Percentiles rank a stretch among this genome's conserved stretches.
phyloP scores from a whole-genome alignment of 148 eudicot species.

The Suaeda aralocaspica region DNA sequence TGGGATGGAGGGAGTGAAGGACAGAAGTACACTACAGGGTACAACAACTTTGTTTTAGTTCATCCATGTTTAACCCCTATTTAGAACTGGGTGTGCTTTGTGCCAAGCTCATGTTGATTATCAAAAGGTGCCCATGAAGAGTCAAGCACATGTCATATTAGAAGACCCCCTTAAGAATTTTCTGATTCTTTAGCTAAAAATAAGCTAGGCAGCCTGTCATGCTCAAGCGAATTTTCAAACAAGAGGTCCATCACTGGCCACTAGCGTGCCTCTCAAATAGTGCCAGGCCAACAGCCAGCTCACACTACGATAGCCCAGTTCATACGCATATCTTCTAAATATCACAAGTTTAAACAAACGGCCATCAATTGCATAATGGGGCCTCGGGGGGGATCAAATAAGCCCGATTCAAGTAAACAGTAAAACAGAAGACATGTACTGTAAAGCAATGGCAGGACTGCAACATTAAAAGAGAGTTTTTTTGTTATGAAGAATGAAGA shows the following conservation, averaged over 20 bases:
- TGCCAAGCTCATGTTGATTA: neutral
- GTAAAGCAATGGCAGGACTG: conserved; percentile 6
- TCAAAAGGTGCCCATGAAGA: neutral
- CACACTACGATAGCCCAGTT: neutral
- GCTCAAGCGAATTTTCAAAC: neutral
- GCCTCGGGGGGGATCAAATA: neutral
- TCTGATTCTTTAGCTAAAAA: neutral
- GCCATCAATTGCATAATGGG: neutral
- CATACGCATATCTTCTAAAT: too few relatives aligned
- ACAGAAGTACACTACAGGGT: too few relatives aligned
- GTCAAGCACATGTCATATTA: neutral
- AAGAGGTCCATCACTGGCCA: neutral
- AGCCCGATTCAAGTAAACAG: neutral
- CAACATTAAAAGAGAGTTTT: neutral
- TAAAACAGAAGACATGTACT: conserved; percentile 1
- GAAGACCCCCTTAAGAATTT: neutral
- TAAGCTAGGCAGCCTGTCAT: neutral
- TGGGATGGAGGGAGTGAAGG: neutral
- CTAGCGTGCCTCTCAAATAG: neutral
- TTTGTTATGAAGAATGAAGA: neutral
- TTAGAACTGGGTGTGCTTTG: neutral
- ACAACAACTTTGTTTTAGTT: neutral
- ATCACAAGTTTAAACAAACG: neutral
- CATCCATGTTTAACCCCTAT: neutral
- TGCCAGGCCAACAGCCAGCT: neutral